Percentiles rank a stretch among this genome's conserved stretches.
Conservation (phyloP, 176 grass and related monocot species). For the Oryza australiensis region DNA sequence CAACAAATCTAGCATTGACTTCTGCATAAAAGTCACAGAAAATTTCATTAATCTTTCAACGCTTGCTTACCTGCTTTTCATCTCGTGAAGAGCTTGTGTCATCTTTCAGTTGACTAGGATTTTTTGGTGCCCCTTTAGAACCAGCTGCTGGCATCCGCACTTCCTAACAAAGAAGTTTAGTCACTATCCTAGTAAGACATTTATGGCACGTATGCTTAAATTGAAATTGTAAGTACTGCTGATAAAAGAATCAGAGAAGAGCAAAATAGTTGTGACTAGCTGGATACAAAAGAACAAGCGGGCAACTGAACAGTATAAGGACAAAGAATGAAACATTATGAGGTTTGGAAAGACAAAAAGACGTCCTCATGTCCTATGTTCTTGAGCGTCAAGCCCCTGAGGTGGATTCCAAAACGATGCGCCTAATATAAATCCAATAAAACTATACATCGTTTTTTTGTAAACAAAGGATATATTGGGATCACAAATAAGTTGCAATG, state of each 20-base stretch:
- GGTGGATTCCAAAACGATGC: neutral
- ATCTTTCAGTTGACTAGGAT: constrained; percentile 84
- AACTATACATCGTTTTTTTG: neutral
- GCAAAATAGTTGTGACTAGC: constrained; percentile 2
- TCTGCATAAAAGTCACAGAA: neutral
- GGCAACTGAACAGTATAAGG: neutral
- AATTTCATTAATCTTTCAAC: constrained; percentile 10
- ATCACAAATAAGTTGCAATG: neutral
- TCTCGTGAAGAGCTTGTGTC: constrained; percentile 79
- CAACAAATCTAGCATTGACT: neutral
- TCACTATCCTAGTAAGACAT: constrained; percentile 13
- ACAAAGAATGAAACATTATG: neutral
- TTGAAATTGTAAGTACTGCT: constrained; percentile 19
- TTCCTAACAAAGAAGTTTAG: constrained; percentile 63
- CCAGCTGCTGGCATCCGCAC: constrained; percentile 91
- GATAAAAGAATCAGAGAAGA: neutral
- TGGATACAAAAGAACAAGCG: neutral
- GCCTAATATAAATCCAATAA: neutral
- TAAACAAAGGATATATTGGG: neutral
- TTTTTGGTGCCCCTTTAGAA: constrained; percentile 79
- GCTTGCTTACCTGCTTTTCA: constrained; percentile 71
- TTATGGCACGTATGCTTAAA: neutral
- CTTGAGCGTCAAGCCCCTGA: neutral
- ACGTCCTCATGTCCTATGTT: neutral
- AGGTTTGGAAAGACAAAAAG: neutral